These are phyloP conservation scores for Boletus reticulatus DNA, from an alignment of 768 basidiomycete genomes.

Conservation along the genomic window DNA sequence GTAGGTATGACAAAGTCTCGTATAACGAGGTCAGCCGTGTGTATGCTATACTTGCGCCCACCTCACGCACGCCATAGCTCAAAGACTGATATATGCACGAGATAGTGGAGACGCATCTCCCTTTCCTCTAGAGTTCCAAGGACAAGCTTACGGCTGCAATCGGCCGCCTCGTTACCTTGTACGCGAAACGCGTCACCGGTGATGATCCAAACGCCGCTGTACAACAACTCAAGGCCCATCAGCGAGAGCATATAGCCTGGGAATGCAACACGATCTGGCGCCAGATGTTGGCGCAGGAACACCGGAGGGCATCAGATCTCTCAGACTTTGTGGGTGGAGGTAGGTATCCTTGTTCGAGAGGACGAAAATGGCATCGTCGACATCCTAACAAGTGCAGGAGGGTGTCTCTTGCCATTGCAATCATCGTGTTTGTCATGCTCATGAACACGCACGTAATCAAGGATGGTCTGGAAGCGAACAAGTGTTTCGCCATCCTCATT, in stretches of 20 bases:
- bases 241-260: conserved; percentile 94
- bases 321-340: conserved; percentile 41
- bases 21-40: conserved; percentile 50
- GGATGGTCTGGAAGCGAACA: conserved; percentile 70
- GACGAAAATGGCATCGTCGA: conserved; percentile 36
- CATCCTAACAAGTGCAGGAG: conserved; percentile 65
- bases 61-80: conserved; percentile 42
- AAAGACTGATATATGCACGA: conserved; percentile 76
- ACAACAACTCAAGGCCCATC: conserved; percentile 80
- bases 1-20: conserved; percentile 94
- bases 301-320: conserved; percentile 48
- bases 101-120: conserved; percentile 60
- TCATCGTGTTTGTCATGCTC: conserved; percentile 56
- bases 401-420: conserved; percentile 55
- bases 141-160: conserved; percentile 59
- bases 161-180: conserved; percentile 61
- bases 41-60: background rate
- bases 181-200: conserved; percentile 80
- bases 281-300: conserved; percentile 86
- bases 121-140: conserved; percentile 67
- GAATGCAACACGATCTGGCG: conserved; percentile 98
- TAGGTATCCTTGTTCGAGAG: conserved; percentile 44
- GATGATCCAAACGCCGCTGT: conserved; percentile 68
- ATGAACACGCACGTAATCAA: conserved; percentile 56
- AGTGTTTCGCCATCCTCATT: conserved; percentile 84